Evolutionary conservation across 2,329 filamentous ascomycete species (phyloP).

Genomic region (Cladosporium austrohemisphaericum): DNA sequence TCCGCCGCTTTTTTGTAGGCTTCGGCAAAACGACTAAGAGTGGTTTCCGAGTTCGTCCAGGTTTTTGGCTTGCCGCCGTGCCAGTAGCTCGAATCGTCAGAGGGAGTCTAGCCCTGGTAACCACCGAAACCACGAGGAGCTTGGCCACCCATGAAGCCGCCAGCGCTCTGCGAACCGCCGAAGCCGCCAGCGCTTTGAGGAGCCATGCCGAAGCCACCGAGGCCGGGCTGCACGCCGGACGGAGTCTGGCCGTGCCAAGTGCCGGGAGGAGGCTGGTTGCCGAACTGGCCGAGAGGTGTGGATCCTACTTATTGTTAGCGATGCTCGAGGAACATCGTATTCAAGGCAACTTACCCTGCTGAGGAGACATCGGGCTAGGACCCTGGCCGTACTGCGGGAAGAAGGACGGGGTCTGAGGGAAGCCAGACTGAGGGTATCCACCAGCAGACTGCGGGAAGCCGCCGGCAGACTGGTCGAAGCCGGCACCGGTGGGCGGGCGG

Average conservation of each 20-base stretch:
- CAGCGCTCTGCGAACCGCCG: conserved; percentile 60
- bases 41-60: conserved; percentile 12
- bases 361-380: conserved; percentile 58
- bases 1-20: not conserved
- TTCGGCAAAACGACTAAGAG: not conserved
- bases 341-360: conserved; percentile 24
- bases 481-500: conserved; percentile 71
- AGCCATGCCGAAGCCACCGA: conserved; percentile 22
- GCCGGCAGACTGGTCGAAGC: conserved; percentile 63
- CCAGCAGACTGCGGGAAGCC: conserved; percentile 68
- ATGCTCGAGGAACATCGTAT: not conserved
- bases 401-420: conserved; percentile 69
- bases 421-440: conserved; percentile 31
- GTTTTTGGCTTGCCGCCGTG: conserved; percentile 11
- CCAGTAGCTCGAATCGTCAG: conserved; percentile 13
- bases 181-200: conserved; percentile 74
- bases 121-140: conserved; percentile 53
- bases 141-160: conserved; percentile 49
- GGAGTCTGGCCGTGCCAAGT: conserved; percentile 42
- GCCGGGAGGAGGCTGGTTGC: conserved; percentile 50
- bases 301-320: conserved; percentile 39
- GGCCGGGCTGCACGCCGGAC: conserved; percentile 10
- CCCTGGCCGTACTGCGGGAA: conserved; percentile 89
- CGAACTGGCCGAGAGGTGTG: conserved; percentile 55
- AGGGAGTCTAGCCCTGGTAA: conserved; percentile 52